Evolutionary conservation across 768 basidiomycete species (phyloP), one percentile per base, ranked within the genome.

Genomic region (Psilocybe subaeruginosa): DNA sequence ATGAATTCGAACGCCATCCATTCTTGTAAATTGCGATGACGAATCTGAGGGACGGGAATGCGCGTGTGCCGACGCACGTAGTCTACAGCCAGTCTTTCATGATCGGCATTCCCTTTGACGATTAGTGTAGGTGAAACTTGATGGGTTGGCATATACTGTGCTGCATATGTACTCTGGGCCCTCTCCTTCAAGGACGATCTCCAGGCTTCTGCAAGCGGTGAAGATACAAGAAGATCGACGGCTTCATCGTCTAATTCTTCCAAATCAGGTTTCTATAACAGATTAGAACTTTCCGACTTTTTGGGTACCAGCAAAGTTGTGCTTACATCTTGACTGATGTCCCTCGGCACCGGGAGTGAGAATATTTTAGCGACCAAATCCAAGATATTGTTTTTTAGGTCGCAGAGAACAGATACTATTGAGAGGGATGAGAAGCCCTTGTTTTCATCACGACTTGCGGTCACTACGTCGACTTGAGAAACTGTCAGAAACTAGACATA

Each of bases 1-100:
- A 76, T 62, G 41, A 66, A 64, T 54, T 74, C 71, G 14, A 9
- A 41, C 5, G 54, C 47, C 7, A 50, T 23, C 60, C 60, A 61
- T 1, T 49, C 3, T 39, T 41, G 12, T 23, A 61, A 46, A n/a
- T 61, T 54, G 11, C 31, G 60, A 31, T 61, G 37, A 8, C 54
- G 54, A 7, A 30, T 14, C 39, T 61, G 54, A 3, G 60, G 54
- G 9, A 61, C 30, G 3, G 54, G 60, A 39, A 61, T 61, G 19
- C 17, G 45, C 3, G 31, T 43, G 29, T 53, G 50, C 3, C 3
- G 17, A 8, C 59, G 50, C 8, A 47, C 52, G 31, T 37, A 60
- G 11, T 53, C 41, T 5, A 30, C 43, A 33, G 37, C 45, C 4
- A 11, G 8, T 14, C 35, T 17, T 33, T 60, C 59, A 30, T 30